Percentiles rank a stretch among this genome's conserved stretches.
phyloP scores from a whole-genome alignment of 495 filamentous ascomycete species.

The Aspergillus ostianus region DNA sequence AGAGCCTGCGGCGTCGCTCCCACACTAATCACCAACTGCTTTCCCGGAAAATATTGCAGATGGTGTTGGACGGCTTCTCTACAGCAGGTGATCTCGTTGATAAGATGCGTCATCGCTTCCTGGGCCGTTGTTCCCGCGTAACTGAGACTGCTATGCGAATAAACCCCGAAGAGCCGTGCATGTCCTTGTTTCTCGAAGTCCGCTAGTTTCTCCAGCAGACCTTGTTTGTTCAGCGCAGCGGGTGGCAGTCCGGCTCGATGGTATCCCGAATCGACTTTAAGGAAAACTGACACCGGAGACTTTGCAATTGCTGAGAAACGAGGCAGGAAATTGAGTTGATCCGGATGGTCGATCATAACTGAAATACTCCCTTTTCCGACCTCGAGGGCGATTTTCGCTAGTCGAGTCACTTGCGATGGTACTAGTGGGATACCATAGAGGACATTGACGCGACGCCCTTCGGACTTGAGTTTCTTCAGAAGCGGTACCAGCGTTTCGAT shows the following conservation, averaged over 20 bases:
- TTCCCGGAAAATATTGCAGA: constrained; percentile 23
- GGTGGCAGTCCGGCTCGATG: constrained; percentile 69
- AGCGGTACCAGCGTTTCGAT: constrained; percentile 66
- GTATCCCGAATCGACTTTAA: constrained; percentile 79
- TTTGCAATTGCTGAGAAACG: constrained; percentile 36
- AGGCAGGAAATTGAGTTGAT: constrained; percentile 52
- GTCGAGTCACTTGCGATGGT: constrained; percentile 56
- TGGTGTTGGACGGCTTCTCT: constrained; percentile 45
- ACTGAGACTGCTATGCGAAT: too few species aligned
- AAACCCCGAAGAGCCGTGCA: too few species aligned
- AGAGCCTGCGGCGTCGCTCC: constrained; percentile 81
- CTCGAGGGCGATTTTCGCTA: constrained; percentile 48
- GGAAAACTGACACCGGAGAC: constrained; percentile 54
- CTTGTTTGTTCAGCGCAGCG: constrained; percentile 46
- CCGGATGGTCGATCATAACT: constrained; percentile 71
- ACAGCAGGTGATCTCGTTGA: constrained; percentile 24
- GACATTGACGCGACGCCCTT: constrained; percentile 58
- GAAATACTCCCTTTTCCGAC: constrained; percentile 56
- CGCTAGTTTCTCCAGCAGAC: too few species aligned
- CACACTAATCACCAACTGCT: constrained; percentile 62
- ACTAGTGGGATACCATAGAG: constrained; percentile 76
- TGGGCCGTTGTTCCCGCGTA: too few species aligned
- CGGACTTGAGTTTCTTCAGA: constrained; percentile 52
- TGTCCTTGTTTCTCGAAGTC: too few species aligned
- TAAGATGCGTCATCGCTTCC: too few species aligned